Base-by-base conservation (phyloP, 148 eudicot species). In the Polygonum maritimum region DNA sequence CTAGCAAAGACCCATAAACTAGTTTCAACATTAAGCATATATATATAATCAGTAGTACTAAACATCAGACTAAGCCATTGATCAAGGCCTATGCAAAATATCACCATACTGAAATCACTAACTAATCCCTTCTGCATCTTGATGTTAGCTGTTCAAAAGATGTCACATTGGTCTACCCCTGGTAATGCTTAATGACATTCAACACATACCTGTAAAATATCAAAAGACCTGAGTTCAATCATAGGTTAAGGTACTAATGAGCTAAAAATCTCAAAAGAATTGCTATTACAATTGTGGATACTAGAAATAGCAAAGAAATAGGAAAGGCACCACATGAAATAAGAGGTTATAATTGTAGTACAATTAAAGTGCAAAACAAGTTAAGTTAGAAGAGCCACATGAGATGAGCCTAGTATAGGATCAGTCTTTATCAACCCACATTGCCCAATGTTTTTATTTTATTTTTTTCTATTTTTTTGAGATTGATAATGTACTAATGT, bases 351-450 rank as follows among this genome's bases (percentile, higher is more conserved):
- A 6, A 26, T 35, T 6, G 41, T 36, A 67, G 71, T 16, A 67
- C 21, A 67, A 67, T 3, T 3, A 67, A 67, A 67, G 21, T 67
- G 44, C 71, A 67, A 67, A 67, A 15, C 71, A 67, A 67, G 44
- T 67, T 36, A 38, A 67, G 71, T 36, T 38, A 5, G 13, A 38
- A 67, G 71, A 67, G 71, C 40, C 71, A 67, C 44, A 26, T 67
- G 71, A 31, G 35, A 60, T 5, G 65, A 57, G 33, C 21, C 33
- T 33, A 63, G 71, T 35, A 35, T 36, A 67, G 19, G 71, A 67
- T 1, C 3, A 15, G 71, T 67, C 71, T 21, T 16, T 35, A 67
- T 67, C 71, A 67, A 35, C 5, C 44, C 71, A 67, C 71, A 67
- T 31, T 62, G 31, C 69, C 69, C 69, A 62, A 62, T 62, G 38